phyloP scores from a whole-genome alignment of 306 rosid genomes.

The Trifolium dubium region DNA sequence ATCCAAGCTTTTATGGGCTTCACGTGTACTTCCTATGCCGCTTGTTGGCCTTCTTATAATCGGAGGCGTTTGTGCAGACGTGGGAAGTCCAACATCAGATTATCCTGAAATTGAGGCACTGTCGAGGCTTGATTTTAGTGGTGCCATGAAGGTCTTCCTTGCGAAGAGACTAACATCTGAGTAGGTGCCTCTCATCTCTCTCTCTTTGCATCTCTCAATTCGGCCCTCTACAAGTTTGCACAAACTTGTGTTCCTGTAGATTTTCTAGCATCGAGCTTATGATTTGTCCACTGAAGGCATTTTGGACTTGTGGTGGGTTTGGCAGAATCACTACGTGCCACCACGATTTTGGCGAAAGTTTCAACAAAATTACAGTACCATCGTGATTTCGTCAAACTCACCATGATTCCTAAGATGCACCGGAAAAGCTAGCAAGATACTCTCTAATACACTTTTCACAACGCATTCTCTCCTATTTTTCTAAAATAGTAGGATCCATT shows the following conservation, averaged over 20 bases:
- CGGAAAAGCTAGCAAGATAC: background rate
- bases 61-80: slow-evolving; percentile 76
- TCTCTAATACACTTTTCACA: background rate
- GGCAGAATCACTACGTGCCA: background rate
- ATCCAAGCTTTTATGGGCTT: slow-evolving; percentile 93
- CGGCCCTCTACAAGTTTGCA: background rate
- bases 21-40: slow-evolving; percentile 97
- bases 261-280: slow-evolving; percentile 9
- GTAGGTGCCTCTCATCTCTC: slow-evolving; percentile 48
- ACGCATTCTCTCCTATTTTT: background rate
- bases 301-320: background rate
- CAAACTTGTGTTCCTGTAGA: slow-evolving; percentile 15
- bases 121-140: slow-evolving; percentile 90
- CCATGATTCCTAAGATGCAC: background rate
- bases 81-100: slow-evolving; percentile 66
- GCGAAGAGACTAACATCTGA: slow-evolving; percentile 86
- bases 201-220: slow-evolving; percentile 9
- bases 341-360: too few species aligned
- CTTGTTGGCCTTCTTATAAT: slow-evolving; percentile 88
- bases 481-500: background rate
- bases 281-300: background rate
- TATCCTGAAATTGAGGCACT: slow-evolving; percentile 93
- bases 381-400: background rate
- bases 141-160: slow-evolving; percentile 89
- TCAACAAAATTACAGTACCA: too few species aligned